These are phyloP conservation scores for Ustilago crameri DNA, from an alignment of 1,284 basidiomycete species.

Conservation along the genomic window DNA sequence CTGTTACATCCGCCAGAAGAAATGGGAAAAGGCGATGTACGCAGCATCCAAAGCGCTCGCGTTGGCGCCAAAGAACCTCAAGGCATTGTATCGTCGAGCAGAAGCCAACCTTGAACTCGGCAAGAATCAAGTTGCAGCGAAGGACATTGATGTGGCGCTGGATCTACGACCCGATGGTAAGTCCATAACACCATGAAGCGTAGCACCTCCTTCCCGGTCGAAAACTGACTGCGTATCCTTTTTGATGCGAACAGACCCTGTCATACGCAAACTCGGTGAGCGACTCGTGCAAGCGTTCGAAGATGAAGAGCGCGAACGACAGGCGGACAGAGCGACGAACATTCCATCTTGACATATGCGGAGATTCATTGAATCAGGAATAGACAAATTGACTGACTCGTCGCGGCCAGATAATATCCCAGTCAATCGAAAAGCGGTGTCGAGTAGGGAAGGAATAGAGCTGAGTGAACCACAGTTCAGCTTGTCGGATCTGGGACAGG, in stretches of 20 bases:
- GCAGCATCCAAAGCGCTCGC: slow-evolving; percentile 39
- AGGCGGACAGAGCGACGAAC: slow-evolving; percentile 2
- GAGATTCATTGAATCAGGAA: too few species aligned
- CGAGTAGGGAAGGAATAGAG: too few species aligned
- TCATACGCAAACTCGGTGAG: slow-evolving; percentile 42
- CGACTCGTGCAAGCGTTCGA: slow-evolving; percentile 35
- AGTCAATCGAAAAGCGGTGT: too few species aligned
- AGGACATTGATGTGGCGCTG: slow-evolving; percentile 42
- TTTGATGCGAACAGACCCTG: slow-evolving; percentile 13
- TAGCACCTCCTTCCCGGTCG: neutral
- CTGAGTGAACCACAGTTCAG: too few species aligned
- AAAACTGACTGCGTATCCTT: neutral
- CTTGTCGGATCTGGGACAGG: too few species aligned
- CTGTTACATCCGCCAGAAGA: slow-evolving; percentile 39
- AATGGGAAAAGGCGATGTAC: slow-evolving; percentile 45
- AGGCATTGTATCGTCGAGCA: slow-evolving; percentile 47
- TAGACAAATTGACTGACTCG: too few species aligned
- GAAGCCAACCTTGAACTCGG: slow-evolving; percentile 45
- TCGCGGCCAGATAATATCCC: too few species aligned
- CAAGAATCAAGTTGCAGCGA: slow-evolving; percentile 30
- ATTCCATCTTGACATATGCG: slow-evolving; percentile 1
- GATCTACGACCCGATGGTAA: slow-evolving; percentile 40
- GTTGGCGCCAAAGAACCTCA: slow-evolving; percentile 37
- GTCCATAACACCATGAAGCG: neutral
- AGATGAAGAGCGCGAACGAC: slow-evolving; percentile 10